These are phyloP conservation scores for Fraxinus xanthoxyloides DNA, from an alignment of 305 asterid species.

Conservation along the genomic window DNA sequence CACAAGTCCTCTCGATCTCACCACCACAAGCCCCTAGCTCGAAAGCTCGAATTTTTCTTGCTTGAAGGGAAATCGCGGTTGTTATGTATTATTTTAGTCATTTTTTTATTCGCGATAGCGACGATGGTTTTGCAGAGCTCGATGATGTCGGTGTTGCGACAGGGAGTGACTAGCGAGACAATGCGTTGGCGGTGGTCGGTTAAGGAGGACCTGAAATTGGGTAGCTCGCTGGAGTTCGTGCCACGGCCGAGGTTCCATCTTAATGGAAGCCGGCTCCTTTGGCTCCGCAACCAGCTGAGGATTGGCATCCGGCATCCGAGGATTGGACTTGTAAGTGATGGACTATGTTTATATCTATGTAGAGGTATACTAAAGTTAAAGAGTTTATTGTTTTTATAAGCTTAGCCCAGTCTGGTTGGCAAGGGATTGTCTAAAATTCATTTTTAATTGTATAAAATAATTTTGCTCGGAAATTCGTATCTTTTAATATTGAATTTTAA, in stretches of 20 bases:
- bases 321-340: constrained; percentile 67
- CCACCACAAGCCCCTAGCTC: constrained; percentile 43
- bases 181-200: constrained; percentile 74
- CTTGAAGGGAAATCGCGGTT: constrained; percentile 61
- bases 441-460: too few species aligned
- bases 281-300: constrained; percentile 62
- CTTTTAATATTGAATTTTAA: background rate
- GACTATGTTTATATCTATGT: background rate
- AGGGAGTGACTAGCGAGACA: constrained; percentile 50
- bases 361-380: constrained; percentile 4
- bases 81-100: constrained; percentile 50
- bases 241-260: constrained; percentile 40
- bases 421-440: background rate
- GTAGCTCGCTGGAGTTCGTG: constrained; percentile 72
- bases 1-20: constrained; percentile 74
- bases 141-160: constrained; percentile 60
- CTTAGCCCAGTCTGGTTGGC: background rate
- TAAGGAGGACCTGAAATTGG: constrained; percentile 66
- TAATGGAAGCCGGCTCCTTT: constrained; percentile 50
- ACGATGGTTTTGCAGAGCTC: constrained; percentile 86
- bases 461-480: background rate
- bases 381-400: background rate
- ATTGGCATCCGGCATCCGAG: constrained; percentile 79
- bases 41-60: constrained; percentile 40
- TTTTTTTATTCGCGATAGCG: constrained; percentile 63